Evolutionary conservation across 345 rosid genomes (phyloP).

Genomic region (Acer yangbiense): DNA sequence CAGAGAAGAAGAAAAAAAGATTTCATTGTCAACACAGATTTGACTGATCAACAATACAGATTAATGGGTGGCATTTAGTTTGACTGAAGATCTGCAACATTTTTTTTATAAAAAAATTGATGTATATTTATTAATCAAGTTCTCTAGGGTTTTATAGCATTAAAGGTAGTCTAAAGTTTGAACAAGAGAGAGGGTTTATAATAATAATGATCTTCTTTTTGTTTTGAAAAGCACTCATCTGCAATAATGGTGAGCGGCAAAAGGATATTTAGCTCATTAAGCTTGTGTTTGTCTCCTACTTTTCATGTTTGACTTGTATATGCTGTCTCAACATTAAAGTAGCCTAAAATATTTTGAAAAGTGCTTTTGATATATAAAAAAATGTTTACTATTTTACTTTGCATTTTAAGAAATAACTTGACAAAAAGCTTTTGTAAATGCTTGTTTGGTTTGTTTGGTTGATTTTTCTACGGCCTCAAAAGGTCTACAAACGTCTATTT

Average conservation of each 20-base stretch:
- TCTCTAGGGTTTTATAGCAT: background rate
- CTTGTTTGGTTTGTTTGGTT: too few relatives aligned
- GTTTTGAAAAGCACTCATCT: background rate
- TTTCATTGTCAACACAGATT: conserved; percentile 8
- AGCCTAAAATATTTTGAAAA: background rate
- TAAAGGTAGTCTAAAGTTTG: conserved; percentile 26
- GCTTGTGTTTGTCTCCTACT: conserved; percentile 17
- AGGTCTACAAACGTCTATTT: too few relatives aligned
- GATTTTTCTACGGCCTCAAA: too few relatives aligned
- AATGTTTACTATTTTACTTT: background rate
- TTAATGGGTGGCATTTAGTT: conserved; percentile 11
- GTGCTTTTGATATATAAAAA: too few relatives aligned
- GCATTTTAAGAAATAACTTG: background rate
- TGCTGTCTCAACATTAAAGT: background rate
- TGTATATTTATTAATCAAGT: background rate
- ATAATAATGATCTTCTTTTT: conserved; percentile 7
- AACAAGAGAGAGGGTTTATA: conserved; percentile 9
- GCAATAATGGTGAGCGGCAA: conserved; percentile 36
- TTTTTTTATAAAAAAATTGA: background rate
- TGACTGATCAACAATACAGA: conserved; percentile 16
- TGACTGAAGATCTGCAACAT: conserved; percentile 16
- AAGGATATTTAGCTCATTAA: conserved; percentile 6
- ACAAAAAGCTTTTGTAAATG: background rate
- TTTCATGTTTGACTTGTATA: background rate
- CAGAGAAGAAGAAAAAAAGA: background rate